Base-by-base conservation (phyloP, 352 stramenopile species). In the Pythium plurisporium region DNA sequence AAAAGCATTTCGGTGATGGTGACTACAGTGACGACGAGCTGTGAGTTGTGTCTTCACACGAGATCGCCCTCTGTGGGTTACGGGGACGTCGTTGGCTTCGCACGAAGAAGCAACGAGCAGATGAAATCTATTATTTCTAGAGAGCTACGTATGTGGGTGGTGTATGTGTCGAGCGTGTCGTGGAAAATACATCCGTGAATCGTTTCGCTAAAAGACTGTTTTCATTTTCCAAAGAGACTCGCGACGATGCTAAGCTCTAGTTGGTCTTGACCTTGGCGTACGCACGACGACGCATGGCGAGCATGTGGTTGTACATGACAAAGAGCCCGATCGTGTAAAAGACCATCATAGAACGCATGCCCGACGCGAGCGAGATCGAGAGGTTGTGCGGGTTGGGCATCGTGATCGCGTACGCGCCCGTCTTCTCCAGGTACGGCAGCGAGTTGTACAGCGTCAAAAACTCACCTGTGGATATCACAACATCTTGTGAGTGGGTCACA, bases 241-340 rank as follows among this genome's bases (percentile, higher is more conserved):
- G n/a, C n/a, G n/a, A n/a, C n/a, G n/a, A n/a, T n/a, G n/a, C n/a
- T n/a, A n/a, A n/a, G n/a, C n/a, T n/a, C n/a, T n/a, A 40, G 22
- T n/a, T 63, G 54, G 69, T 82, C 73, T 87, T 92, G 41, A 66
- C 64, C 67, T 92, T 92, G 56, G 78, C 74, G 64, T 92, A 92
- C 26, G 80, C 82, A 48, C 79, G 79, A 64, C 88, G 87, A 57
- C 82, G 82, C 71, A 89, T 80, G 42, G 70, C 76, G 57, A 91
- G 75, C 82, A 92, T 92, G 77, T 92, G 79, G 55, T 66, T 62
- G 67, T 89, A 92, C 82, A 92, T 92, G 65, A 92, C 69, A 8
- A 79, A 76, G 15, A 90, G 71, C 4, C 82, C 82, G 9, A 82
- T 82, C 38, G 86, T 68, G 69, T 92, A 92, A 43, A 85, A 52